These are phyloP conservation scores for Immersiporthe knoxdaviesiana DNA, from an alignment of 2,329 filamentous ascomycete species.

Conservation along the genomic window DNA sequence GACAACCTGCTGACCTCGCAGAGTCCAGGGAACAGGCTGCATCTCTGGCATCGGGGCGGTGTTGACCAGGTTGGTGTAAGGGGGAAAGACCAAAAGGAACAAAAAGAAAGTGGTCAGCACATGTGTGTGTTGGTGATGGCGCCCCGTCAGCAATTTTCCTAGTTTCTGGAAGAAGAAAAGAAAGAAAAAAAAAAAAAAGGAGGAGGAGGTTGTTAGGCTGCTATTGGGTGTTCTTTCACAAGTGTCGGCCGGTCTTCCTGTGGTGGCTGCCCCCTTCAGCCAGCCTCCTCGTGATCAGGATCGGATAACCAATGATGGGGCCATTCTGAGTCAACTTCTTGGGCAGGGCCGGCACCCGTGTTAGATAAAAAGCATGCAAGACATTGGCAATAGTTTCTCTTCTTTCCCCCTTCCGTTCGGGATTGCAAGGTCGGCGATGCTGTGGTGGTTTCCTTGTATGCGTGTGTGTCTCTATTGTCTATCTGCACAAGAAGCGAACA, in stretches of 20 bases:
- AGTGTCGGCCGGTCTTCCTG: background rate
- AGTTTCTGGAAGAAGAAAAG: background rate
- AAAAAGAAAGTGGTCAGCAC: background rate
- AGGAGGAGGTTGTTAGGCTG: background rate
- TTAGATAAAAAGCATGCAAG: background rate
- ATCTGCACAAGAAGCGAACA: background rate
- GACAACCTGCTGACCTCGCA: conserved; percentile 3
- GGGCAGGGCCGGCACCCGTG: background rate
- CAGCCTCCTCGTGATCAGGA: background rate
- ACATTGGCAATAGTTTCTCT: background rate
- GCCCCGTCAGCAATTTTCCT: background rate
- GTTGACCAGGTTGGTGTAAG: background rate
- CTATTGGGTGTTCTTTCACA: background rate
- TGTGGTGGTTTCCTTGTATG: background rate
- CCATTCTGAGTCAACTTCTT: background rate
- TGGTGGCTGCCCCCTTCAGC: background rate
- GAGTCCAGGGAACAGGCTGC: background rate
- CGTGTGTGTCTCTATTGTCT: background rate
- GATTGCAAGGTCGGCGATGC: background rate
- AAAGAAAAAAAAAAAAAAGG: background rate
- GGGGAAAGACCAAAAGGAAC: background rate
- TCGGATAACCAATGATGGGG: background rate
- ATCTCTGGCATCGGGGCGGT: background rate
- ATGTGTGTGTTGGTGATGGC: background rate
- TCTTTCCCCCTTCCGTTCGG: background rate